Conservation (phyloP, 164 flowering plant species). For the Chloranthus sessilifolius region DNA sequence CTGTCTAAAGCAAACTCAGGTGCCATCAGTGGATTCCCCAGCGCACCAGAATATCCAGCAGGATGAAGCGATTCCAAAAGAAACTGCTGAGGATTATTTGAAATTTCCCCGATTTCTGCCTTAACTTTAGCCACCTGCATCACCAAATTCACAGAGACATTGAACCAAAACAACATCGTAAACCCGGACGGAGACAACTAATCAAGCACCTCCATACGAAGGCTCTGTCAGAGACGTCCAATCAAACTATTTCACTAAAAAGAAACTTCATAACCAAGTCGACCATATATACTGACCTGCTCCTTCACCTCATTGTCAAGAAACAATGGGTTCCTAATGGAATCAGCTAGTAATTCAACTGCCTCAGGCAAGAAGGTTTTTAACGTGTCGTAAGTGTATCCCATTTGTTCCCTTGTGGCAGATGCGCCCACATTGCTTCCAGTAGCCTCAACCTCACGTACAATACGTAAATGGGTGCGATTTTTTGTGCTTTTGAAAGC, state of each 20-base stretch:
- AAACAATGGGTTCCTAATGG: conserved; percentile 67
- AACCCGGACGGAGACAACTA: too few relatives aligned
- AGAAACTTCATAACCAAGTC: too few relatives aligned
- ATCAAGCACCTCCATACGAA: too few relatives aligned
- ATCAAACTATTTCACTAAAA: too few relatives aligned
- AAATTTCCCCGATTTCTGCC: conserved; percentile 46
- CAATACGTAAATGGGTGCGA: conserved; percentile 39
- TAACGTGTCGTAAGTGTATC: conserved; percentile 58
- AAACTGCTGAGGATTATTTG: conserved; percentile 61
- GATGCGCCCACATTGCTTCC: conserved; percentile 32
- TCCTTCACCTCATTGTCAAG: conserved; percentile 79
- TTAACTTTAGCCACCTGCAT: conserved; percentile 51
- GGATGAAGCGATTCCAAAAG: conserved; percentile 70
- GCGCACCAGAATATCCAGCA: conserved; percentile 67
- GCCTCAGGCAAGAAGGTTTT: conserved; percentile 66
- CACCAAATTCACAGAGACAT: too few relatives aligned
- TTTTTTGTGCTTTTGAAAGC: conserved; percentile 53
- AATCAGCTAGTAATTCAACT: conserved; percentile 67
- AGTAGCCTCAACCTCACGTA: conserved; percentile 46
- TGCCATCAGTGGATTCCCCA: conserved; percentile 64
- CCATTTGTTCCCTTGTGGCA: conserved; percentile 52
- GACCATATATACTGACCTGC: conserved; percentile 45
- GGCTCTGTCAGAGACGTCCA: too few relatives aligned
- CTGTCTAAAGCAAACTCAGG: conserved; percentile 45
- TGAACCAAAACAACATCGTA: too few relatives aligned